These are phyloP conservation scores for Ascocoryne sarcoides DNA, from an alignment of 2,329 filamentous ascomycete genomes.

Conservation along the genomic window DNA sequence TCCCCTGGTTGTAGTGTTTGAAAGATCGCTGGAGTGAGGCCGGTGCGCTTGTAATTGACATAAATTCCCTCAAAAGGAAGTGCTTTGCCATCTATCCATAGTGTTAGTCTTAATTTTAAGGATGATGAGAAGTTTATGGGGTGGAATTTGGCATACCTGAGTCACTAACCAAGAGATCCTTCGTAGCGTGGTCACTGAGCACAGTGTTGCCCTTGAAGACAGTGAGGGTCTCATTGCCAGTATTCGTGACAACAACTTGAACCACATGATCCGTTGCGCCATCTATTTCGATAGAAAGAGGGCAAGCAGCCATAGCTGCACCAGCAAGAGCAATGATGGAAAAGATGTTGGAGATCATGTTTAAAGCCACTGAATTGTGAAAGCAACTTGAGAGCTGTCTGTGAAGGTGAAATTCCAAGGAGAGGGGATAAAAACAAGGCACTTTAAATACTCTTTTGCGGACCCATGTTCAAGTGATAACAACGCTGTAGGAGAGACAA, in stretches of 20 bases:
- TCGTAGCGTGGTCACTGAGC: conserved; percentile 15
- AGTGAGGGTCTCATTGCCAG: conserved; percentile 14
- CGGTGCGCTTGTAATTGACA: conserved; percentile 18
- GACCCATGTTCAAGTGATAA: conserved; percentile 1
- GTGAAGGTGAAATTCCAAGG: background rate
- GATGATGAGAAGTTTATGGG: background rate
- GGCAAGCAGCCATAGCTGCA: conserved; percentile 17
- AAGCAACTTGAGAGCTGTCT: conserved; percentile 1
- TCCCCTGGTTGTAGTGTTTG: conserved; percentile 18
- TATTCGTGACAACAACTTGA: conserved; percentile 19
- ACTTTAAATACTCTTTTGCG: conserved; percentile 5
- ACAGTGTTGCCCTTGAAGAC: conserved; percentile 23
- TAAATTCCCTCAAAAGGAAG: conserved; percentile 18
- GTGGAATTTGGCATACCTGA: conserved; percentile 9
- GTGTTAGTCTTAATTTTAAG: no score
- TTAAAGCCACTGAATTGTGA: conserved; percentile 1
- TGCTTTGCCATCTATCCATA: conserved; percentile 10
- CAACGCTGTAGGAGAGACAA: background rate
- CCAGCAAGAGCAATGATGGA: conserved; percentile 16
- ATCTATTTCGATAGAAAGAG: conserved; percentile 17
- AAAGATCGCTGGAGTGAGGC: conserved; percentile 12
- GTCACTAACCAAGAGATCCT: conserved; percentile 14
- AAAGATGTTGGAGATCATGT: conserved; percentile 19
- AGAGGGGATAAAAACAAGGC: background rate
- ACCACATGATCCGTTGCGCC: conserved; percentile 14